Evolutionary conservation across 2,329 filamentous ascomycete species (phyloP).

Genomic region (Talaromyces sp.): DNA sequence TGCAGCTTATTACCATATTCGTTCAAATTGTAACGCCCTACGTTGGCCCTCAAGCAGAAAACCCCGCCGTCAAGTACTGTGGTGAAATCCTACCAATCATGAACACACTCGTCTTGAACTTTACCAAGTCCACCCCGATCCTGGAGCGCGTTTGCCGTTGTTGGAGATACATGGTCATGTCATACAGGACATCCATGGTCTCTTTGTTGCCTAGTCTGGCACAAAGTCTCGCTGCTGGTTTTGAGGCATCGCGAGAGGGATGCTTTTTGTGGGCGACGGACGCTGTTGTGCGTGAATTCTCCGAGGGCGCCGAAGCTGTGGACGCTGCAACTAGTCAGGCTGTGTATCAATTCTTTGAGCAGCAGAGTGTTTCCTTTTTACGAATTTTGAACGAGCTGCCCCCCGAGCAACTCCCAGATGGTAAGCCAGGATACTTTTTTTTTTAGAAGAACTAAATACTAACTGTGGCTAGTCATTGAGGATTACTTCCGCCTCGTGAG

Average conservation of each 20-base stretch:
- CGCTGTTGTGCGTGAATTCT: constrained; percentile 91
- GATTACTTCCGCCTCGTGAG: constrained; percentile 93
- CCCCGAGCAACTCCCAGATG: constrained; percentile 68
- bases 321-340: constrained; percentile 74
- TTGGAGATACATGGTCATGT: constrained; percentile 96
- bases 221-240: constrained; percentile 80
- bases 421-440: constrained; percentile 28
- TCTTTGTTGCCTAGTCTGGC: constrained; percentile 81
- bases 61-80: constrained; percentile 94
- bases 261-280: constrained; percentile 99
- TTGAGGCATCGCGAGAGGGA: constrained; percentile 79
- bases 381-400: constrained; percentile 82
- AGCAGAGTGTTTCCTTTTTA: constrained; percentile 84
- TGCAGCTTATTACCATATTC: constrained; percentile 89
- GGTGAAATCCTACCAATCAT: constrained; percentile 87
- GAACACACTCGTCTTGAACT: constrained; percentile 80
- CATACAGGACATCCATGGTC: constrained; percentile 83
- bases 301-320: constrained; percentile 80
- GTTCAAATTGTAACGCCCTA: constrained; percentile 73
- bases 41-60: constrained; percentile 64
- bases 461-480: constrained; percentile 63
- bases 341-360: constrained; percentile 92
- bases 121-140: constrained; percentile 79
- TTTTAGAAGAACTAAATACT: constrained; percentile 3
- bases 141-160: constrained; percentile 90